Evolutionary conservation across 1,139 yeast genomes (phyloP).

Genomic region (Wickerhamomyces sp.): DNA sequence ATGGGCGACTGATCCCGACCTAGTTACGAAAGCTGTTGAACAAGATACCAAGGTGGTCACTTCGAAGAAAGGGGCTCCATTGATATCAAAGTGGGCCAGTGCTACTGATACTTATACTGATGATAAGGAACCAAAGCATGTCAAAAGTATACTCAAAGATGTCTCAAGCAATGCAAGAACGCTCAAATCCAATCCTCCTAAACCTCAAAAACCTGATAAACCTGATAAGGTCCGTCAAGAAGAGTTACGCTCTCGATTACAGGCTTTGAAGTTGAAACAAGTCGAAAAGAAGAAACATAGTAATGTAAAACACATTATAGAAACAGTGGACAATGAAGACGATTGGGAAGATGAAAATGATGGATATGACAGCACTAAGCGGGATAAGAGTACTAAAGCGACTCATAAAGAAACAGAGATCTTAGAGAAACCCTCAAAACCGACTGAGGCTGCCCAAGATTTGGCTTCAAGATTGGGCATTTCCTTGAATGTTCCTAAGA

Average conservation of each 20-base stretch:
- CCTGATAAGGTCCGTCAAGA: not conserved
- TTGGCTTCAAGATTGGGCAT: slow-evolving; percentile 21
- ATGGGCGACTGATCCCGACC: slow-evolving; percentile 20
- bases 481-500: slow-evolving; percentile 1
- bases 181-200: not conserved
- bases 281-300: not conserved
- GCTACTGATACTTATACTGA: slow-evolving; percentile 6
- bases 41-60: too few relatives aligned
- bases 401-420: not conserved
- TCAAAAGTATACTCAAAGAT: not conserved
- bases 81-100: slow-evolving; percentile 14
- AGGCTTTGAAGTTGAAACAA: not conserved
- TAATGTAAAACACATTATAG: not conserved
- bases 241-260: not conserved
- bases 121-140: not conserved
- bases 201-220: not conserved
- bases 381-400: too few relatives aligned
- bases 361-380: too few relatives aligned
- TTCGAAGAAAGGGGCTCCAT: slow-evolving; percentile 13
- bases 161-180: too few relatives aligned
- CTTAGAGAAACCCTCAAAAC: slow-evolving; percentile 8
- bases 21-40: slow-evolving; percentile 11
- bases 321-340: not conserved
- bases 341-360: slow-evolving; percentile 6
- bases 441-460: slow-evolving; percentile 17